Percentiles rank a stretch among this genome's conserved stretches.
These are phyloP conservation scores for Novymonas esmeraldas DNA, from an alignment of 208 protist genomes.

Conservation along the genomic window DNA sequence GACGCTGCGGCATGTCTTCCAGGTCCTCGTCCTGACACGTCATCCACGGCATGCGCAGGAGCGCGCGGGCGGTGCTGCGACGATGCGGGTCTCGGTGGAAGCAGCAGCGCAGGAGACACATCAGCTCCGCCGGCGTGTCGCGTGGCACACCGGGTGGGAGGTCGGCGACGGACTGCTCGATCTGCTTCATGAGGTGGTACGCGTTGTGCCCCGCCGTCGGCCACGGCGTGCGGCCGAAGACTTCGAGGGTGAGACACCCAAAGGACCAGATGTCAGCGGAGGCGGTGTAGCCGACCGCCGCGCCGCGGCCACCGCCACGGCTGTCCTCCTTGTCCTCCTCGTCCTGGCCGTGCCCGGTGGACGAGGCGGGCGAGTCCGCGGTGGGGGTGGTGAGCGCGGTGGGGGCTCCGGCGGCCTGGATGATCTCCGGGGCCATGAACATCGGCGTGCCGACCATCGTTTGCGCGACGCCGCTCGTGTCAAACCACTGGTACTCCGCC, in stretches of 20 bases:
- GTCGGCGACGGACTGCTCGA: conserved; percentile 51
- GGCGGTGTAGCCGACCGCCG: conserved; percentile 52
- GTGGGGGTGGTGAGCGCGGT: neutral
- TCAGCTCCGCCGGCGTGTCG: conserved; percentile 39
- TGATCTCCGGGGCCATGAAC: conserved; percentile 91
- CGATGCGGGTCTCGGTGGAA: conserved; percentile 59
- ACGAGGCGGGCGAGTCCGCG: conserved; percentile 1
- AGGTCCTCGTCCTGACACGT: conserved; percentile 61
- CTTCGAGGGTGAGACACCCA: conserved; percentile 82
- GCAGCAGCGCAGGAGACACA: conserved; percentile 57
- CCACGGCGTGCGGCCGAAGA: conserved; percentile 80
- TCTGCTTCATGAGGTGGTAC: conserved; percentile 75
- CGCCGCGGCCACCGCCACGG: neutral
- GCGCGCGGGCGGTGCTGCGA: conserved; percentile 55
- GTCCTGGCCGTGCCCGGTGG: neutral
- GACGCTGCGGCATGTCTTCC: conserved; percentile 51
- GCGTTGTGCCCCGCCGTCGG: conserved; percentile 33
- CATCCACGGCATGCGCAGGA: conserved; percentile 75
- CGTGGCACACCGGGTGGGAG: conserved; percentile 77
- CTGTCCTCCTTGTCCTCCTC: neutral
- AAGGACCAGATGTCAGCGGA: conserved; percentile 87
- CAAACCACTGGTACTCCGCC: conserved; percentile 35
- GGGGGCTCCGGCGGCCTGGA: conserved; percentile 29
- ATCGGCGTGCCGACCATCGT: conserved; percentile 85
- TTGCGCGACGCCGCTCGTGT: conserved; percentile 46